Conservation (phyloP, 768 basidiomycete genomes). For the Lanmaoa rubissima region DNA sequence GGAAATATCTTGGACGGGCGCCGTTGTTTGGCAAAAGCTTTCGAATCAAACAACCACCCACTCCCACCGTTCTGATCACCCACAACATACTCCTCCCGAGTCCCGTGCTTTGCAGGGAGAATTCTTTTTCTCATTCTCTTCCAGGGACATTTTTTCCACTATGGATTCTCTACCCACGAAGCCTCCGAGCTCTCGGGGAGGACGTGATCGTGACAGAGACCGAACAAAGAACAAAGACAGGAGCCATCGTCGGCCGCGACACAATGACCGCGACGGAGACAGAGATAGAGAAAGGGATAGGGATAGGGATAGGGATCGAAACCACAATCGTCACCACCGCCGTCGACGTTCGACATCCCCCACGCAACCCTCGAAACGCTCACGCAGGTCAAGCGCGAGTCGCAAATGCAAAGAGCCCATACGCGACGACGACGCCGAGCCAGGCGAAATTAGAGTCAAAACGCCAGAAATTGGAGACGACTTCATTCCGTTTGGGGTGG, state of each 20-base stretch:
- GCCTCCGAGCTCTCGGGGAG: conserved; percentile 16
- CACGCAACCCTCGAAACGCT: conserved; percentile 16
- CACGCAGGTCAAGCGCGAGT: conserved; percentile 7
- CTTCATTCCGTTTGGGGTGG: conserved; percentile 29
- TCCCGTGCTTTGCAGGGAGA: neutral
- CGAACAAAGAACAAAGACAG: conserved; percentile 5
- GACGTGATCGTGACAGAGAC: conserved; percentile 18
- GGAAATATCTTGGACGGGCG: neutral
- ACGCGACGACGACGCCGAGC: conserved; percentile 5
- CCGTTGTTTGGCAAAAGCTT: conserved; percentile 23
- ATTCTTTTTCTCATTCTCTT: neutral
- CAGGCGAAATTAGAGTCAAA: conserved; percentile 10
- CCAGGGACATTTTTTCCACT: neutral
- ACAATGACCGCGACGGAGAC: conserved; percentile 7
- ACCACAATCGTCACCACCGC: neutral
- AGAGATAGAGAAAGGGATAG: conserved; percentile 1
- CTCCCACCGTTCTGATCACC: neutral
- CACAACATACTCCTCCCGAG: neutral
- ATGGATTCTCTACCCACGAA: conserved; percentile 24
- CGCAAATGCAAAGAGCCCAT: conserved; percentile 20
- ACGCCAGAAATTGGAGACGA: conserved; percentile 27
- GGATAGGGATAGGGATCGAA: conserved; percentile 1
- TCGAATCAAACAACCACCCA: conserved; percentile 27
- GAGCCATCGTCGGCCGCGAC: conserved; percentile 6
- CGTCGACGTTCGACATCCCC: conserved; percentile 19